Conservation (phyloP, 2,329 filamentous ascomycete genomes). For the Davidsoniella virescens region DNA sequence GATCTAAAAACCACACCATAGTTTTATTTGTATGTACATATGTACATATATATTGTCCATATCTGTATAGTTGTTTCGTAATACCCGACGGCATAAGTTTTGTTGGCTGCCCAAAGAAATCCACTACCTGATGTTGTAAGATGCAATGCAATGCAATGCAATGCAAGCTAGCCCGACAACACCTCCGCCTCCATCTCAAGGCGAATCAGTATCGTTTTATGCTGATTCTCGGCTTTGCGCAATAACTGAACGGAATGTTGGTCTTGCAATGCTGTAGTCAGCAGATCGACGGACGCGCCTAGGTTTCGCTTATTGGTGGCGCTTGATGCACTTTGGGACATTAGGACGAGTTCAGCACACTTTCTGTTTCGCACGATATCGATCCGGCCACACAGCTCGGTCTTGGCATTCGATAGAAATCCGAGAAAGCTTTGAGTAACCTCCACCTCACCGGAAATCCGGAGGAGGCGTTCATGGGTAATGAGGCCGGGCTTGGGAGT, state of each 20-base stretch:
- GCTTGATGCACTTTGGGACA: slow-evolving; percentile 1
- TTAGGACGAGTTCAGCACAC: background rate
- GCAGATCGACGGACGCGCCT: slow-evolving; percentile 2
- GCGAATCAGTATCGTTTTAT: background rate
- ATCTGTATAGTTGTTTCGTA: too few species aligned
- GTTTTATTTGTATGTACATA: background rate
- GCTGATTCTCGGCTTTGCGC: background rate
- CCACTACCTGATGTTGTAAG: background rate
- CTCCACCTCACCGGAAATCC: background rate
- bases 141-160: background rate
- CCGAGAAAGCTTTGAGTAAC: background rate
- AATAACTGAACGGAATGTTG: background rate
- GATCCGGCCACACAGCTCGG: background rate
- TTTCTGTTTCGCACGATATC: slow-evolving; percentile 1
- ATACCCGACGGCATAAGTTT: too few species aligned
- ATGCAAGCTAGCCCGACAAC: background rate
- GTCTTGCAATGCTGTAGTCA: slow-evolving; percentile 2
- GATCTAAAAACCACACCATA: too few species aligned
- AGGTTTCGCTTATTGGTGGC: slow-evolving; percentile 3
- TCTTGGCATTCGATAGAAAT: background rate
- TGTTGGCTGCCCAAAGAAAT: too few species aligned
- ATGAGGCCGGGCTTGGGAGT: background rate
- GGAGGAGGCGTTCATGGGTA: background rate
- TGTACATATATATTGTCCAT: too few species aligned
- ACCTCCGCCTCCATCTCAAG: background rate